These are phyloP conservation scores for Mycena alexandri DNA, from an alignment of 768 basidiomycete genomes.

Conservation along the genomic window DNA sequence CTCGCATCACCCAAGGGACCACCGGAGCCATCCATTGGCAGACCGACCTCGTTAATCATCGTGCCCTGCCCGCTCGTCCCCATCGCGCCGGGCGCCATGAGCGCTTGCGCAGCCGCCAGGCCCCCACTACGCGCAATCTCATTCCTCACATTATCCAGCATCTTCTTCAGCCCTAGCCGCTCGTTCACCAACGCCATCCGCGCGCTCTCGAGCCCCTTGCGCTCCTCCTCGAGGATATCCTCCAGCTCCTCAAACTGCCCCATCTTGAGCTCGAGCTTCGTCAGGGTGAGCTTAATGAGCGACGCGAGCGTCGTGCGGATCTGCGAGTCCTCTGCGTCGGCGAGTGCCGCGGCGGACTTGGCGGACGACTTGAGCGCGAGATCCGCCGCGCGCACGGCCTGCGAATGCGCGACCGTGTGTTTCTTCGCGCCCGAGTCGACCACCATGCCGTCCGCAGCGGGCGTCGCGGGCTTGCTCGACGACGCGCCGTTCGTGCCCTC, in stretches of 20 bases:
- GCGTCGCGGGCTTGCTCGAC: constrained; percentile 43
- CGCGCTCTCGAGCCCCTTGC: constrained; percentile 85
- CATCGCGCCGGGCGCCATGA: constrained; percentile 53
- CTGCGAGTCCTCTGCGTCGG: constrained; percentile 84
- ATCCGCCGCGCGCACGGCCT: constrained; percentile 84
- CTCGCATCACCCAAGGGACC: constrained; percentile 70
- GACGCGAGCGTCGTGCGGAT: constrained; percentile 84
- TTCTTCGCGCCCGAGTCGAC: constrained; percentile 58
- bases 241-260: constrained; percentile 95
- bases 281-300: constrained; percentile 86
- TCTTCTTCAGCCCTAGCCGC: constrained; percentile 75
- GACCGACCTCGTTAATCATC: constrained; percentile 64
- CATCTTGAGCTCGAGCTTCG: constrained; percentile 96
- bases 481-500: constrained; percentile 43
- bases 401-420: constrained; percentile 73
- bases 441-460: constrained; percentile 57
- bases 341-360: constrained; percentile 84
- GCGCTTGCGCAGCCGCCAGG: constrained; percentile 46
- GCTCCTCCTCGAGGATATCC: constrained; percentile 91
- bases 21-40: constrained; percentile 61
- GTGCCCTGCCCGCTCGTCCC: constrained; percentile 75
- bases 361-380: constrained; percentile 93
- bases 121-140: constrained; percentile 73
- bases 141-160: constrained; percentile 73
- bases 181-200: constrained; percentile 86